Base-by-base conservation (phyloP, 306 rosid genomes). In the Malus asiatica region DNA sequence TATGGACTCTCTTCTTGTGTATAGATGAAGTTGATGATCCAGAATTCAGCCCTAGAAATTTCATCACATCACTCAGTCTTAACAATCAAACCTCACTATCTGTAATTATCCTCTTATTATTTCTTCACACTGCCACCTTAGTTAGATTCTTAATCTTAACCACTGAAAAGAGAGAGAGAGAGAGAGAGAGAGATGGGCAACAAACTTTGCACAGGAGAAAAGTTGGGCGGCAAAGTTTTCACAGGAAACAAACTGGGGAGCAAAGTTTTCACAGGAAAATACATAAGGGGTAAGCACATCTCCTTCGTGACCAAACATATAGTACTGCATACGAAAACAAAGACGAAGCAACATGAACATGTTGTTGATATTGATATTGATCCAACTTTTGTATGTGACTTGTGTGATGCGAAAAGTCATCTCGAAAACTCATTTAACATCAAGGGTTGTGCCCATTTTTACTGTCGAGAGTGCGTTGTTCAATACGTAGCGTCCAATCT, bases 401-500 rank as follows among this genome's bases (percentile, higher is more conserved):
- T 73, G 27, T 73, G 77, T 25, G 53, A 38, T 5, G 57, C 44
- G 42, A 22, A 23, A 23, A 60, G 15, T 32, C 2, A 15, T 73
- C 42, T 10, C 0, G 44, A 13, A 38, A 11, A 23, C 40, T 59
- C 68, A 0, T 60, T 73, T 23, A 73, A 45, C 4, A 32, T 73
- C 11, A 60, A 73, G 38, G 68, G 38, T 60, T 73, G 68, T 7
- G 18, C 76, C 35, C 97, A 86, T 55, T 80, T 86, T 0, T 91
- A 84, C 70, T 89, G 94, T 44, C 44, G 63, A 12, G 83, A 83
- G 2, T 91, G 97, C 62, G 71, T 85, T 5, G 32, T 68, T 11
- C 86, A 84, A 66, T 88, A 87, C 22, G 81, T 91, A 5, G 87
- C 84, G 2, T 23, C 82, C 1, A 92, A 87, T 75, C 84, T 92